Evolutionary conservation across 768 basidiomycete species (phyloP).

Genomic region (Boletus sensibilis): DNA sequence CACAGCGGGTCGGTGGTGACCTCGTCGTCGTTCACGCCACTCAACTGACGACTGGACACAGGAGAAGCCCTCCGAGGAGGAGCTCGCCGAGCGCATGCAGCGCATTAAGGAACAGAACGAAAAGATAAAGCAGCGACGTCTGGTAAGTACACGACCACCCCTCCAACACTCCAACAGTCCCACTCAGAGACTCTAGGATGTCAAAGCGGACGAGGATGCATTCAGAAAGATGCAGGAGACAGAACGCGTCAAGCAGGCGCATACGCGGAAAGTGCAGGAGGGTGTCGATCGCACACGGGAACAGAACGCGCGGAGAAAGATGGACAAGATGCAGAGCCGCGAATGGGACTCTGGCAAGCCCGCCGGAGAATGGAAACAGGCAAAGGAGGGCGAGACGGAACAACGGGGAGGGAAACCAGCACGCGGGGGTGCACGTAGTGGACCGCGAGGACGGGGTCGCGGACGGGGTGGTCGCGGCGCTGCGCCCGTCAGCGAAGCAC

Average conservation of each 20-base stretch:
- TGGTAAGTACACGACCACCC: slow-evolving; percentile 40
- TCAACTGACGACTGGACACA: slow-evolving; percentile 30
- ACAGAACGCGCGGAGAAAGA: slow-evolving; percentile 75
- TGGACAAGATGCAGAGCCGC: slow-evolving; percentile 74
- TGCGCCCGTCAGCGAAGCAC: background rate
- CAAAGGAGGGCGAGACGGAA: slow-evolving; percentile 10
- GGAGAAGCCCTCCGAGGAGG: slow-evolving; percentile 71
- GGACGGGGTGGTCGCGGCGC: slow-evolving; percentile 30
- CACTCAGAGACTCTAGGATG: slow-evolving; percentile 50
- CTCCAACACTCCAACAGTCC: background rate
- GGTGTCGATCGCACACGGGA: slow-evolving; percentile 68
- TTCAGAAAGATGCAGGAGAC: slow-evolving; percentile 68
- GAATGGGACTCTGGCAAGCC: slow-evolving; percentile 86
- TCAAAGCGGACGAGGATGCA: slow-evolving; percentile 77
- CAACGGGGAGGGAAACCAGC: slow-evolving; percentile 26
- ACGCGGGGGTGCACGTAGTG: slow-evolving; percentile 34
- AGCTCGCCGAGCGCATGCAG: slow-evolving; percentile 65
- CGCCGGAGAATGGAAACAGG: slow-evolving; percentile 6
- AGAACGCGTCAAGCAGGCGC: slow-evolving; percentile 57
- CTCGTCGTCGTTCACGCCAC: background rate
- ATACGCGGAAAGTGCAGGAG: slow-evolving; percentile 65
- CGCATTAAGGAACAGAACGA: slow-evolving; percentile 72
- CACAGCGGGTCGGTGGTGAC: slow-evolving; percentile 53
- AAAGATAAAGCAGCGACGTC: slow-evolving; percentile 68
- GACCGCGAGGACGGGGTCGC: slow-evolving; percentile 38